Percentiles rank a stretch among this genome's conserved stretches.
These are phyloP conservation scores for Rhodotorula sp. DNA, from an alignment of 1,284 basidiomycete genomes.

Conservation along the genomic window DNA sequence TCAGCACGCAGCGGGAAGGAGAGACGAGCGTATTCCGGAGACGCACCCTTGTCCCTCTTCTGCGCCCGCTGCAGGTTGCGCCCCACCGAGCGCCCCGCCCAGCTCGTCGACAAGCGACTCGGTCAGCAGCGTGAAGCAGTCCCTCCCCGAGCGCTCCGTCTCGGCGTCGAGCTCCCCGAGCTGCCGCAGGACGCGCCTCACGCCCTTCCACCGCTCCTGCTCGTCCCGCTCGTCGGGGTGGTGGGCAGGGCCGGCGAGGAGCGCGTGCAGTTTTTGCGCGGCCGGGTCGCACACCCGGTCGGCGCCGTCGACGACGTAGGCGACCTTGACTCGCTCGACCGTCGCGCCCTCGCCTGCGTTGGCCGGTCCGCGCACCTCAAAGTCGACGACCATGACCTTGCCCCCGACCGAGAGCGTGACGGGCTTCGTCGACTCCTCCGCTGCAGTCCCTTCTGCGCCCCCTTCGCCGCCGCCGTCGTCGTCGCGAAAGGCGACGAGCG, in stretches of 20 bases:
- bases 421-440: not conserved
- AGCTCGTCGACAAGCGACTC: not conserved
- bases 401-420: conserved; percentile 32
- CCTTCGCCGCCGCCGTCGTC: conserved; percentile 4
- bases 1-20: not conserved
- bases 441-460: not conserved
- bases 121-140: conserved; percentile 9
- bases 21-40: not conserved
- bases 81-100: not conserved
- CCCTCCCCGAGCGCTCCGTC: conserved; percentile 21
- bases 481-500: conserved; percentile 26
- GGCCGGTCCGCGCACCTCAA: conserved; percentile 21
- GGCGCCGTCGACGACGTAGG: conserved; percentile 23
- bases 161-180: conserved; percentile 25
- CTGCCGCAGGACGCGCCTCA: conserved; percentile 11
- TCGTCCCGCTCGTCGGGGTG: not conserved
- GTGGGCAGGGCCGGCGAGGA: not conserved
- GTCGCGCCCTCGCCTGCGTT: not conserved
- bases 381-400: conserved; percentile 40
- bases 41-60: no score
- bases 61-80: not conserved
- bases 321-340: conserved; percentile 29
- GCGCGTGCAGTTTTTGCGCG: not conserved
- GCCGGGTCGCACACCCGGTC: conserved; percentile 1
- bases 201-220: conserved; percentile 7